These are phyloP conservation scores for Nematocida ausubeli DNA, from an alignment of 371 early-diverging fungal genomes.

Conservation along the genomic window DNA sequence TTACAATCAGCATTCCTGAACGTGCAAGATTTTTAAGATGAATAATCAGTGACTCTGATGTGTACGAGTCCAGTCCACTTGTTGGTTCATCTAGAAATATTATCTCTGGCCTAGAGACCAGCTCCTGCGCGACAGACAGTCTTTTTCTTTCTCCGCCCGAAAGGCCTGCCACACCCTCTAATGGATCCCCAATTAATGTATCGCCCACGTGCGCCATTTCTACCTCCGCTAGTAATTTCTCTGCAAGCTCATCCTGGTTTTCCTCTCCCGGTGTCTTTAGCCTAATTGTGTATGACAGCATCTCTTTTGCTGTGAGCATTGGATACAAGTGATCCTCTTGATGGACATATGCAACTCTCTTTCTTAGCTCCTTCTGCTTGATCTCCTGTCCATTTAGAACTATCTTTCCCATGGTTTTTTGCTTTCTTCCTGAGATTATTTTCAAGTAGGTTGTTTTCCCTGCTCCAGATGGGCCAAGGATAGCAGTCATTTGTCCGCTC, in stretches of 20 bases:
- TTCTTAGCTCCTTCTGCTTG: slow-evolving; percentile 57
- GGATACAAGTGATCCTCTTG: slow-evolving; percentile 70
- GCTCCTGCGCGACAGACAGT: slow-evolving; percentile 76
- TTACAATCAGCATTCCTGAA: slow-evolving; percentile 70
- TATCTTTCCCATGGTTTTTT: slow-evolving; percentile 72
- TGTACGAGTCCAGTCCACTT: slow-evolving; percentile 81
- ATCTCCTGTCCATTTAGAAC: slow-evolving; percentile 74
- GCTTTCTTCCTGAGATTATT: slow-evolving; percentile 76
- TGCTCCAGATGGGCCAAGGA: slow-evolving; percentile 70
- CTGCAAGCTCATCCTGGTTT: slow-evolving; percentile 17
- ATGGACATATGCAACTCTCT: slow-evolving; percentile 69
- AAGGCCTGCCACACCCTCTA: slow-evolving; percentile 61
- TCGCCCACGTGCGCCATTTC: slow-evolving; percentile 30
- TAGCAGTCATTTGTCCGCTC: slow-evolving; percentile 70
- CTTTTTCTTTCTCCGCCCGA: slow-evolving; percentile 81
- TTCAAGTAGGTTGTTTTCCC: slow-evolving; percentile 82
- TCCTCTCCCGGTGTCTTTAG: slow-evolving; percentile 67
- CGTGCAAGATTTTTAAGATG: slow-evolving; percentile 74
- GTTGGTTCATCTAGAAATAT: slow-evolving; percentile 84
- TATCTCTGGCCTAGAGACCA: slow-evolving; percentile 78
- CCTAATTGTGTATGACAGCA: slow-evolving; percentile 55
- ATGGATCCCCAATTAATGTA: slow-evolving; percentile 39
- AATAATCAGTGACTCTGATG: slow-evolving; percentile 80
- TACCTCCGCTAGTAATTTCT: slow-evolving; percentile 48
- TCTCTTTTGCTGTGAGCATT: slow-evolving; percentile 64